Percentiles rank a stretch among this genome's conserved stretches.
Evolutionary conservation across 2,329 filamentous ascomycete genomes (phyloP).

Genomic region (Tolypocladium tundrense): DNA sequence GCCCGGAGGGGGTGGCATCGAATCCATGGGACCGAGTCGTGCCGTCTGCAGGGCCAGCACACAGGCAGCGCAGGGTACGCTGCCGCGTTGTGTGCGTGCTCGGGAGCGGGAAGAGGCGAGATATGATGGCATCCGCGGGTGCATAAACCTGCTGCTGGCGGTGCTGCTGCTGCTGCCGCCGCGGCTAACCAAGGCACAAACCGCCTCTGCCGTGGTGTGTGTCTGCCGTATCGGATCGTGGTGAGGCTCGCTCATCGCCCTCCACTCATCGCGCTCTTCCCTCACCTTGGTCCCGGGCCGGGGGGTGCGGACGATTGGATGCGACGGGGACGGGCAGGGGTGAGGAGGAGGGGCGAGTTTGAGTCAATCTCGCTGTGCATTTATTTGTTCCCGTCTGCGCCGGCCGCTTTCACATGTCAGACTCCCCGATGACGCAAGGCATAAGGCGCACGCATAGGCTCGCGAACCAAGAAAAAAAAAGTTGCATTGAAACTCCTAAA

Average conservation of each 20-base stretch:
- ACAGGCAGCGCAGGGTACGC: neutral
- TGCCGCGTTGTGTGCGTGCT: neutral
- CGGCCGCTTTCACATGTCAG: slow-evolving; percentile 24
- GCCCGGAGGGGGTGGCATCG: neutral
- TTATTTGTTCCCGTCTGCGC: neutral
- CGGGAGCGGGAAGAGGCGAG: neutral
- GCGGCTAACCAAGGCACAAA: neutral
- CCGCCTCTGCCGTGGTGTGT: neutral
- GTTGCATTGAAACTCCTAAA: neutral
- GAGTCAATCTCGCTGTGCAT: neutral
- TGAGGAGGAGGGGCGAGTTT: neutral
- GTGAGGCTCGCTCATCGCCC: neutral
- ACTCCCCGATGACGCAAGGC: neutral
- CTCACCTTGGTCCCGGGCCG: neutral
- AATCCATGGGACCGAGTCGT: neutral
- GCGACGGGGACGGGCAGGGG: neutral
- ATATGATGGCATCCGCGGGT: neutral
- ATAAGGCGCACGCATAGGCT: neutral
- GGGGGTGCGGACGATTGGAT: neutral
- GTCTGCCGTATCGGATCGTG: neutral
- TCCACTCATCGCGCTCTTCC: neutral
- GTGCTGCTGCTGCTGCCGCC: neutral
- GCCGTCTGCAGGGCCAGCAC: neutral
- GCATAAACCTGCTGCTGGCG: neutral
- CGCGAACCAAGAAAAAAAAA: neutral